Base-by-base conservation (phyloP, 2,329 filamentous ascomycete species). In the Tolypocladium tropicale region DNA sequence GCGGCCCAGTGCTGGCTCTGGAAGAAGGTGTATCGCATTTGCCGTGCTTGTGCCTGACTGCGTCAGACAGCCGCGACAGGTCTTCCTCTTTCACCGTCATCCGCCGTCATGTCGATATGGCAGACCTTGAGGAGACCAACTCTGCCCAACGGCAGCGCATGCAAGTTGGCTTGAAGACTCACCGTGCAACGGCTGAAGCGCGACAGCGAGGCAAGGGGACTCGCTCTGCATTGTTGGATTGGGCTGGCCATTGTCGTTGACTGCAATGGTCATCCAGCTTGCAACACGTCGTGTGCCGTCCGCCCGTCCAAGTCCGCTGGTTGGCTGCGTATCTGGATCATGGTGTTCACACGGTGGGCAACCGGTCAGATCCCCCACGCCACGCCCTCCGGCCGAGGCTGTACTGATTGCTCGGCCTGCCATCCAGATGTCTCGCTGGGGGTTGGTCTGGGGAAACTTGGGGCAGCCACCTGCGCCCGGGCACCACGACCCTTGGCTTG, bases 401-500 rank as follows among this genome's bases (percentile, higher is more conserved):
- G 52, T n/a, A 4, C 25, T 30, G 12, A 28, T 48, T 48, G 18
- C 43, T 16, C 43, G 25, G 30, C 23, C 6, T 30, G 25, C 43
- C 23, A 12, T 48, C 23, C 23, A 16, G 23, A 6, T 49, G 46
- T 21, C 25, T 32, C 18, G 16, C 39, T 25, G 25, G 25, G 12
- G 36, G 46, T 25, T 32, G 25, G 43, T 32, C 51, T 39, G 21
- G 51, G 51, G 51, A 16, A 53, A 39, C 34, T 62, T 57, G 63
- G 63, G 63, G 62, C 59, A 60, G 18, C 18, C 21, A 37, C 16
- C 30, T 6, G 60, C 61, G 61, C 59, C 56, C 60, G 56, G 62
- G 58, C 55, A 65, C 66, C 63, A 64, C 56, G 57, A 54, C 56
- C 60, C 60, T 60, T 59, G 53, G 41, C 28, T 49, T 18, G 28